Evolutionary conservation across 2,329 filamentous ascomycete genomes (phyloP), one percentile per base, ranked within the genome.

Genomic region (Bisporella sp.): DNA sequence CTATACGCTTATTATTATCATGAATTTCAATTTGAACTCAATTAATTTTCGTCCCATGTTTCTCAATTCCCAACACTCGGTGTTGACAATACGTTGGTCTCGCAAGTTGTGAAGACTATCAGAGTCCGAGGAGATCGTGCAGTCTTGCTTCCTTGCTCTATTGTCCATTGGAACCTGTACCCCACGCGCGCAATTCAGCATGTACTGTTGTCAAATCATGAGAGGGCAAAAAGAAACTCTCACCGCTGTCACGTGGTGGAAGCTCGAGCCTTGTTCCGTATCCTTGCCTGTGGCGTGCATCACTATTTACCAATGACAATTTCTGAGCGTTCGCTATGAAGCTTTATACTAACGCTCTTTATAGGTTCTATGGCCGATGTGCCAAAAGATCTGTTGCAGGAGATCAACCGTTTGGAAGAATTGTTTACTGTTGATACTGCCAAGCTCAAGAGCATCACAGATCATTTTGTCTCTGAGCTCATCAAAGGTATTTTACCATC

Each of bases 351-450:
- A 46, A 64, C 48, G 48, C 31, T 21, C 13, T 40, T 45, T 41
- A 48, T 59, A 95, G 90, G 89, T 67, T 95, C 91, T 57, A 89
- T 93, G 81, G 83, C 85, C 69, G 89, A 96, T 74, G 79, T 96
- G 69, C 91, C 92, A 57, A 87, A 89, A 73, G 84, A 89, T 70
- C 79, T 96, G 58, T 73, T 89, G 56, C 69, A 77, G 48, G 86
- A 96, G 72, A 91, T 97, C 65, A 83, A 87, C 68, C 77, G 80
- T 55, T 78, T 97, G 29, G 93, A 97, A 73, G 79, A 90, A 51
- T 70, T 85, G 48, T 96, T 99, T 71, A 87, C 84, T 8, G 82
- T 97, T 43, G 79, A 86, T 58, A 78, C 78, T 1, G 71, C 78
- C 37, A 95, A 88, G 74, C 81, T 97, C 50, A 97, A 97, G 79